A percentile compares a stretch with the other conserved stretches of the same genome.
Evolutionary conservation across 441 rosid genomes (phyloP).

Genomic region (Adansonia gregorii): DNA sequence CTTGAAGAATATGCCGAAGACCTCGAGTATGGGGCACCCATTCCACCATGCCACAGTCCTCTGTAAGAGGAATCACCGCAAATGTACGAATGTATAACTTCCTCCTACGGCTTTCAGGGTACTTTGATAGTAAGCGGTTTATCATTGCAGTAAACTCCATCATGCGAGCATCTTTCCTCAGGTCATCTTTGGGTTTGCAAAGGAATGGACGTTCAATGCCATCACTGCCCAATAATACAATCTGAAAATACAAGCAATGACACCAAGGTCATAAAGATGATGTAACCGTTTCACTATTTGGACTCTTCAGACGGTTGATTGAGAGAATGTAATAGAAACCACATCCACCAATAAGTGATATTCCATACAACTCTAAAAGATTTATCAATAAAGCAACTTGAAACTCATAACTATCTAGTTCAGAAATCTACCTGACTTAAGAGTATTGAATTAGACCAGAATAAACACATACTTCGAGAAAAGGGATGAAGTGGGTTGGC

Average conservation of each 20-base stretch:
- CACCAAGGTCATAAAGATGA: constrained; percentile 22
- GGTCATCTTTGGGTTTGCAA: constrained; percentile 99
- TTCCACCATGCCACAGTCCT: constrained; percentile 99
- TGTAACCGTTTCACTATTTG: not conserved
- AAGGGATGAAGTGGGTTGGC: not conserved
- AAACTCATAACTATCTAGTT: not conserved
- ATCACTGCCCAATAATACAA: constrained; percentile 92
- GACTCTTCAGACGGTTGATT: constrained; percentile 6
- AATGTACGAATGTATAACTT: constrained; percentile 95
- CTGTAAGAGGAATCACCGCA: constrained; percentile 97
- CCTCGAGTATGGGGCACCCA: constrained; percentile 99
- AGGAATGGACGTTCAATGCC: constrained; percentile 95
- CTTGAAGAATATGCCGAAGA: constrained; percentile 96
- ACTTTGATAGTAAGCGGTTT: constrained; percentile 88
- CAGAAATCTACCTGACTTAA: not conserved
- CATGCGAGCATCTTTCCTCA: constrained; percentile 99
- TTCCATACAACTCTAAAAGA: not conserved
- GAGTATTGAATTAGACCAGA: constrained; percentile 7
- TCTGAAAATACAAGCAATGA: constrained; percentile 48
- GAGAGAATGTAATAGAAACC: not conserved
- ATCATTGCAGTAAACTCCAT: constrained; percentile 99
- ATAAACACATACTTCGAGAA: not conserved
- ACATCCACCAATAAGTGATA: not conserved
- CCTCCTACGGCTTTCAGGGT: constrained; percentile 96
- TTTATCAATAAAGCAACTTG: not conserved